Conservation (phyloP, 257 asterid genomes). For the Cruciata laevipes region DNA sequence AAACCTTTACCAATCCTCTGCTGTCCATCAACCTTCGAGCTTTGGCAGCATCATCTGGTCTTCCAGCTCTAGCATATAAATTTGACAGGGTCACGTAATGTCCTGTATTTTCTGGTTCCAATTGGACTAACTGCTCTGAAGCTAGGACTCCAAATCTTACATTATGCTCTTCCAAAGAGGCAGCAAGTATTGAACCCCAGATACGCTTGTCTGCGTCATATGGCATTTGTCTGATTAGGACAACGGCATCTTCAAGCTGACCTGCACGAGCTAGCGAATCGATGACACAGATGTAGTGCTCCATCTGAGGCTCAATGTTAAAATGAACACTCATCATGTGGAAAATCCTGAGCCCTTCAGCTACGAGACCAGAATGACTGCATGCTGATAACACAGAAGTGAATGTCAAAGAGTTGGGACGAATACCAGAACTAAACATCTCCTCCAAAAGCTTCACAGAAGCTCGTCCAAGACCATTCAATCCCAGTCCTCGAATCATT, state of each 20-base stretch:
- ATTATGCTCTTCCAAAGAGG: slow-evolving; percentile 18
- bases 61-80: slow-evolving; percentile 34
- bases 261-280: slow-evolving; percentile 44
- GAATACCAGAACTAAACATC: slow-evolving; percentile 26
- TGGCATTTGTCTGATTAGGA: slow-evolving; percentile 24
- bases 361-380: slow-evolving; percentile 39
- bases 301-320: slow-evolving; percentile 24
- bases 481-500: slow-evolving; percentile 40
- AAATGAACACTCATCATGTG: slow-evolving; percentile 25
- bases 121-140: slow-evolving; percentile 26
- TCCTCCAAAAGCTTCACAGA: slow-evolving; percentile 28
- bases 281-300: slow-evolving; percentile 31
- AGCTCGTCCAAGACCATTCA: slow-evolving; percentile 31
- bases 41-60: slow-evolving; percentile 26
- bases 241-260: slow-evolving; percentile 35
- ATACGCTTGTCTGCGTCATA: slow-evolving; percentile 24
- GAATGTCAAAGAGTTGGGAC: slow-evolving; percentile 28
- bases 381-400: slow-evolving; percentile 40
- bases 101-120: slow-evolving; percentile 43
- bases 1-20: slow-evolving; percentile 30
- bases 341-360: slow-evolving; percentile 27
- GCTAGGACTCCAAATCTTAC: slow-evolving; percentile 27
- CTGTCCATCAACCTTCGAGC: slow-evolving; percentile 29
- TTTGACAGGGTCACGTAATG: slow-evolving; percentile 40
- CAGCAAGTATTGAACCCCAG: slow-evolving; percentile 40